Evolutionary conservation across 2,329 filamentous ascomycete species (phyloP).

Genomic region (Ambrosiella cleistominuta): DNA sequence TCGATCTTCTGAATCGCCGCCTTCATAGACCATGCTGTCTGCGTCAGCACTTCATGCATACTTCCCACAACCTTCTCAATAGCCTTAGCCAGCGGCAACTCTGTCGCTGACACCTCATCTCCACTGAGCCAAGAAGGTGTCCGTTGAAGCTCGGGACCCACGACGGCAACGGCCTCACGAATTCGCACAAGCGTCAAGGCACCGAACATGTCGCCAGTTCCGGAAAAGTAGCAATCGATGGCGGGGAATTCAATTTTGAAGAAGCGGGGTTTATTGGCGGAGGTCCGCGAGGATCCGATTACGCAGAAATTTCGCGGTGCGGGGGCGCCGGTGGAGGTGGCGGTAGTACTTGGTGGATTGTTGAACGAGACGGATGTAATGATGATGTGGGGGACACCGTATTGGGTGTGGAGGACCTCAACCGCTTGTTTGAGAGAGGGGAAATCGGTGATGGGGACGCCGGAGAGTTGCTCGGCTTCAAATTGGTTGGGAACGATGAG

Average conservation of each 20-base stretch:
- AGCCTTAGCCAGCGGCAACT: conserved; percentile 69
- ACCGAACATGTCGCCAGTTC: conserved; percentile 97
- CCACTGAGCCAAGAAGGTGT: conserved; percentile 56
- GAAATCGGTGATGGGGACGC: conserved; percentile 65
- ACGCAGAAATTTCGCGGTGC: conserved; percentile 43
- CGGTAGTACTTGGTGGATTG: conserved; percentile 16
- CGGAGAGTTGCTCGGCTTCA: conserved; percentile 83
- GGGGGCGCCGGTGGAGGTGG: conserved; percentile 20
- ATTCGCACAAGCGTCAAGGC: conserved; percentile 76
- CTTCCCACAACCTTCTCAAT: conserved; percentile 75
- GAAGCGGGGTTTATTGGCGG: conserved; percentile 49
- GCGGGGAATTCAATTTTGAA: conserved; percentile 78
- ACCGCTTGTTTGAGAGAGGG: conserved; percentile 56
- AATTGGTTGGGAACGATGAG: conserved; percentile 93
- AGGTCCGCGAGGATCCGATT: conserved; percentile 57
- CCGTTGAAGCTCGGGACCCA: conserved; percentile 26
- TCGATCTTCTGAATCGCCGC: conserved; percentile 25
- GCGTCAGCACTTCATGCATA: conserved; percentile 71
- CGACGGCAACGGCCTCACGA: conserved; percentile 52
- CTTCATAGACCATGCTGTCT: conserved; percentile 47
- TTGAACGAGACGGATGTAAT: conserved; percentile 70
- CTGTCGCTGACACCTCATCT: conserved; percentile 48
- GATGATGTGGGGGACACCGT: conserved; percentile 69
- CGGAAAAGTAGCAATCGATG: conserved; percentile 86
- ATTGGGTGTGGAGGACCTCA: conserved; percentile 55